Conservation (phyloP, 257 asterid genomes). For the Capsicum baccatum region DNA sequence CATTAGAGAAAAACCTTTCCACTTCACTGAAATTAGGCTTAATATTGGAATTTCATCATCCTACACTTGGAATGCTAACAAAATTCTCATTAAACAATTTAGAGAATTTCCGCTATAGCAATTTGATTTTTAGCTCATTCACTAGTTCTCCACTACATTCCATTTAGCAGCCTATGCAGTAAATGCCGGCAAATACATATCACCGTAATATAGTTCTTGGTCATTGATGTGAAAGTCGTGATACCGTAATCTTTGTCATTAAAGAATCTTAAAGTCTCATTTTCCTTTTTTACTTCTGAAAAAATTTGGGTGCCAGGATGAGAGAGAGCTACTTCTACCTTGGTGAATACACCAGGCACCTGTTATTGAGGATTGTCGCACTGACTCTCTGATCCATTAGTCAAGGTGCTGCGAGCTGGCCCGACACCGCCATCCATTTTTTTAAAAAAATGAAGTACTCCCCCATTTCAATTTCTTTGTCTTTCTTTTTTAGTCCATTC, state of each 20-base stretch:
- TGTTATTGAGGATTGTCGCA: neutral
- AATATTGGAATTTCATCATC: neutral
- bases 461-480: neutral
- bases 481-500: too few species aligned
- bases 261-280: constrained; percentile 4
- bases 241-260: neutral
- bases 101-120: too few species aligned
- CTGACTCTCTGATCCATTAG: neutral
- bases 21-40: neutral
- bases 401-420: neutral
- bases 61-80: neutral
- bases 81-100: too few species aligned
- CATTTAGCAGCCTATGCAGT: neutral
- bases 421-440: neutral
- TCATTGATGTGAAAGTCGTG: neutral
- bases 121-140: too few species aligned
- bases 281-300: neutral
- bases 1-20: neutral
- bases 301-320: neutral
- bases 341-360: neutral
- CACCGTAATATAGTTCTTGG: neutral
- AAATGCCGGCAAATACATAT: neutral
- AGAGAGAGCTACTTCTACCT: neutral
- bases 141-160: too few species aligned
- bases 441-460: neutral